phyloP scores from a whole-genome alignment of 371 early-diverging fungal genomes.

The Mortierella polycephala region DNA sequence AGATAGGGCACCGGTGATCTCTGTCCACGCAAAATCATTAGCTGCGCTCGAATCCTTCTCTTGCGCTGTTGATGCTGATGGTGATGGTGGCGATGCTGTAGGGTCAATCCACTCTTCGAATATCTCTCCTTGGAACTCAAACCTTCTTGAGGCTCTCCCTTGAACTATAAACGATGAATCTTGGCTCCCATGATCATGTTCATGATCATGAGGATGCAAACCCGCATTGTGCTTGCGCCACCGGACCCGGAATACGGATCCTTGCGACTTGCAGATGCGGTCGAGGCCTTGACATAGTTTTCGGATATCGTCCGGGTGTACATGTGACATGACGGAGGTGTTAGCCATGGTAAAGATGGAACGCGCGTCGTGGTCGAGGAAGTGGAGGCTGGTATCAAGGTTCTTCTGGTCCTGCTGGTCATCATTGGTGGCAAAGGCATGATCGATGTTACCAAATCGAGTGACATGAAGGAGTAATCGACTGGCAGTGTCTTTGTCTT shows the following conservation, averaged over 20 bases:
- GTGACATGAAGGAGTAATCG: conserved; percentile 42
- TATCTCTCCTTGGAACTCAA: conserved; percentile 43
- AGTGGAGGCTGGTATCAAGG: not conserved
- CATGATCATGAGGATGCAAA: not conserved
- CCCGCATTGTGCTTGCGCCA: conserved; percentile 12
- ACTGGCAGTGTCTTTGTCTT: not conserved
- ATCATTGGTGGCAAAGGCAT: conserved; percentile 24
- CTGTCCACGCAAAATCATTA: conserved; percentile 24
- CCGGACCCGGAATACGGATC: conserved; percentile 21
- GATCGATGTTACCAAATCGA: conserved; percentile 44
- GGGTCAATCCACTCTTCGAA: conserved; percentile 50
- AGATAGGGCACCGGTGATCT: conserved; percentile 27
- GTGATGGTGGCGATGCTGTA: conserved; percentile 9
- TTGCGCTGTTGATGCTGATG: not conserved
- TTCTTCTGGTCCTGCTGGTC: conserved; percentile 3
- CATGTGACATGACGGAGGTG: conserved; percentile 35
- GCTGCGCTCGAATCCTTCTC: conserved; percentile 1
- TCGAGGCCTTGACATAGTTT: conserved; percentile 39
- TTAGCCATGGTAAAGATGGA: conserved; percentile 14
- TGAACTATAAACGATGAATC: not conserved
- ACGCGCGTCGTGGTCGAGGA: not conserved
- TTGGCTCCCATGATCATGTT: not conserved
- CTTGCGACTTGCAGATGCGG: conserved; percentile 28
- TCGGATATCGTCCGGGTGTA: conserved; percentile 40
- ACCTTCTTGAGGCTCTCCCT: conserved; percentile 3